Percentiles rank a stretch among this genome's conserved stretches.
Conservation (phyloP, 192 early-diverging fungal species). For the Oehlia diaphana region DNA sequence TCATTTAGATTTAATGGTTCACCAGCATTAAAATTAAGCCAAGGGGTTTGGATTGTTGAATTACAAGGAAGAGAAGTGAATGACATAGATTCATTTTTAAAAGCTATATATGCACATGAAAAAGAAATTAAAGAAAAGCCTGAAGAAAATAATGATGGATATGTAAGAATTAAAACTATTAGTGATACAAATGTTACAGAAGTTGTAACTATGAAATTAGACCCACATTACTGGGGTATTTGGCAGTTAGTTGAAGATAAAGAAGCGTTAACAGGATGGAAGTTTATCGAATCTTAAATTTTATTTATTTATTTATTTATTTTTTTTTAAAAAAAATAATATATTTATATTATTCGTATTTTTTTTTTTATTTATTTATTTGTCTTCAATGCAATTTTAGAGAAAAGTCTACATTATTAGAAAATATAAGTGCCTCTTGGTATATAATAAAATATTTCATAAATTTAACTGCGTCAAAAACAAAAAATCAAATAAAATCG, state of each 20-base stretch:
- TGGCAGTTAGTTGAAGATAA: conserved; percentile 64
- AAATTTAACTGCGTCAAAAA: no score
- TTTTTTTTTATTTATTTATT: no score
- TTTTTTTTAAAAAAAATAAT: no score
- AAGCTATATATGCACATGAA: conserved; percentile 51
- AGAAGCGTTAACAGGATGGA: conserved; percentile 50
- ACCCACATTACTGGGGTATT: conserved; percentile 74
- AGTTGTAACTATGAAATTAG: conserved; percentile 71
- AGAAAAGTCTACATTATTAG: no score
- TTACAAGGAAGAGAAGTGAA: conserved; percentile 61
- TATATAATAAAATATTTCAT: no score
- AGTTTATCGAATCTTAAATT: not conserved
- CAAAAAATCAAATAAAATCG: no score
- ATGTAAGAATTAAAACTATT: conserved; percentile 57
- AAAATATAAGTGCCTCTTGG: no score
- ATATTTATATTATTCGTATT: no score
- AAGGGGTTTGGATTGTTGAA: conserved; percentile 77
- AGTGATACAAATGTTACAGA: conserved; percentile 55
- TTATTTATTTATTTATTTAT: no score
- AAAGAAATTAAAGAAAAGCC: conserved; percentile 41
- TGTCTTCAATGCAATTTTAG: no score
- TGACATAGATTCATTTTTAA: conserved; percentile 64
- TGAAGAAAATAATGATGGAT: conserved; percentile 47
- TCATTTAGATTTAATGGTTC: conserved; percentile 60
- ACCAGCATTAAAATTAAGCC: conserved; percentile 56